phyloP scores from a whole-genome alignment of 257 asterid species.

The Solanum chiquidenum region DNA sequence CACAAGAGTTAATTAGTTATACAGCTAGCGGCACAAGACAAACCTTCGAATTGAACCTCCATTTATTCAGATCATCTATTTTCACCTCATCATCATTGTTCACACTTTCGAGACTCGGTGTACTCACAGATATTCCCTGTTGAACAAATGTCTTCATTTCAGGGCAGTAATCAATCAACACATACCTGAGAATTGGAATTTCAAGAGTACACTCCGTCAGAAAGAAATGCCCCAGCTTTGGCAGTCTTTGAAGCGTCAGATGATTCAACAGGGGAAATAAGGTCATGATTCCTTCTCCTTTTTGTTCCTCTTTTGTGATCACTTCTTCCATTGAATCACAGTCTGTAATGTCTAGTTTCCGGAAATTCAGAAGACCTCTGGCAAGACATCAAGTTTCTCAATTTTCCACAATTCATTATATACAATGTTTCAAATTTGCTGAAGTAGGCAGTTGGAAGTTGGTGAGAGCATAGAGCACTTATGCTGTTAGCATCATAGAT shows the following conservation, averaged over 20 bases:
- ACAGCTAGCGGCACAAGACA: not conserved
- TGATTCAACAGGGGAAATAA: not conserved
- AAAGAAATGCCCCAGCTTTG: not conserved
- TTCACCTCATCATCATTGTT: not conserved
- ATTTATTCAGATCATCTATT: not conserved
- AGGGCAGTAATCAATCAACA: not conserved
- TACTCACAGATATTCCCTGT: not conserved
- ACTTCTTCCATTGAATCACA: not conserved
- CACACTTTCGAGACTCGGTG: not conserved
- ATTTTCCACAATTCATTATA: not conserved
- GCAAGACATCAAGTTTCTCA: not conserved
- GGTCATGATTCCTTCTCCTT: not conserved
- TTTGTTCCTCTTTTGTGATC: not conserved
- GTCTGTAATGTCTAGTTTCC: not conserved
- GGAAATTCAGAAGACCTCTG: not conserved
- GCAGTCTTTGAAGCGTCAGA: rapidly evolving
- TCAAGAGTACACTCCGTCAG: not conserved
- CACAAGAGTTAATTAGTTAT: not conserved
- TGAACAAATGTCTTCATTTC: not conserved
- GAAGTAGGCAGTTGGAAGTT: not conserved
- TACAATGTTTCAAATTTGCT: not conserved
- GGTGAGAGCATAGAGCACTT: not conserved
- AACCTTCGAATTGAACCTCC: not conserved
- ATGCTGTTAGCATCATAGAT: not conserved
- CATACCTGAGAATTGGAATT: not conserved